Evolutionary conservation across 169 alveolate species (phyloP), one percentile per base, ranked within the genome.

Genomic region (Cyclospora cayetanensis): DNA sequence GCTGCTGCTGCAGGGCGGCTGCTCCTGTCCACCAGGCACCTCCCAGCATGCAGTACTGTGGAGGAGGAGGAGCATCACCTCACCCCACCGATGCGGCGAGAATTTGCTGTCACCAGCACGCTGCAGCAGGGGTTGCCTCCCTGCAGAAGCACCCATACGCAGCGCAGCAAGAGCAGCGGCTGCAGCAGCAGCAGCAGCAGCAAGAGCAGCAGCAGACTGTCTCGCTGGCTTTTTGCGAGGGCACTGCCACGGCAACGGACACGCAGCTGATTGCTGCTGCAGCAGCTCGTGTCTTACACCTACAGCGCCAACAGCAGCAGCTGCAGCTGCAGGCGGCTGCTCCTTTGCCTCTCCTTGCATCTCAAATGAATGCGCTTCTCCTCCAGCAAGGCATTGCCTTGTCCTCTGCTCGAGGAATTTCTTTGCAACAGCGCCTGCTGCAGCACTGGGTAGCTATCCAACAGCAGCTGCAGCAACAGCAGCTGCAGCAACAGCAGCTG

Each of bases 201-300:
- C n/a, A n/a, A n/a, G n/a, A n/a, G n/a, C n/a, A n/a, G n/a, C n/a
- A n/a, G n/a, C n/a, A n/a, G n/a, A n/a, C n/a, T n/a, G n/a, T n/a
- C n/a, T n/a, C n/a, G n/a, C n/a, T n/a, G n/a, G n/a, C n/a, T n/a
- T n/a, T n/a, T 60, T 15, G 0, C 7, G 72, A 20, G 72, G n/a
- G 11, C 7, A 12, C 72, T n/a, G 72, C n/a, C 11, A 31, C 35
- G n/a, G 1, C 72, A 60, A 60, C 72, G n/a, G 72, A 60, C 72
- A 60, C 72, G 1, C 72, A 60, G 4, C 72, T 60, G 72, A 60
- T 60, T n/a, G 72, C 72, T 60, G 72, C 72, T 60, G 72, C 72
- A 60, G 72, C n/a, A 12, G 72, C 72, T 31, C 72, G 72, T 31
- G 31, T 60, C 34, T 31, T 60, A 9, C 72, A 60, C 72, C 15